These are phyloP conservation scores for Zea luxurians DNA, from an alignment of 176 grass and related monocot genomes.

Conservation along the genomic window DNA sequence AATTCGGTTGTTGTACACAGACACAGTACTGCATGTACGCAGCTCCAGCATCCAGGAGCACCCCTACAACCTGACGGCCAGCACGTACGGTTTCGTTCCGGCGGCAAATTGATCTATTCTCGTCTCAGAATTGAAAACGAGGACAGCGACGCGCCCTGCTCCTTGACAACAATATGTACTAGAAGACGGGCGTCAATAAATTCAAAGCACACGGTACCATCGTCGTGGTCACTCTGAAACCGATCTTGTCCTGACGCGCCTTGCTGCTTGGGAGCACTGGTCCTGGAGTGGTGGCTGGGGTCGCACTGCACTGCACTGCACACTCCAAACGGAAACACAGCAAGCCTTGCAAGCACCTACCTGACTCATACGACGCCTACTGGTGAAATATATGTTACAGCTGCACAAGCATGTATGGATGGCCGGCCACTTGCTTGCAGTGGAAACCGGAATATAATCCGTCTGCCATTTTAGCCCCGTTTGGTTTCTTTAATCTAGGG, in stretches of 20 bases:
- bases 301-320: not conserved
- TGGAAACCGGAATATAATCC: conserved; percentile 2
- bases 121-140: not conserved
- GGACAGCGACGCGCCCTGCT: not conserved
- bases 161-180: not conserved
- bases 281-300: not conserved
- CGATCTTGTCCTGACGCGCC: not conserved
- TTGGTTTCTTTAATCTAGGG: too few species aligned
- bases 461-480: not conserved
- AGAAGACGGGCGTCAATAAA: not conserved
- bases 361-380: not conserved
- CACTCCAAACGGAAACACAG: conserved; percentile 15
- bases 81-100: not conserved
- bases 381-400: not conserved
- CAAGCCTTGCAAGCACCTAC: not conserved
- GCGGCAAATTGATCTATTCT: not conserved
- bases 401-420: not conserved
- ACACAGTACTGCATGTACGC: too few species aligned
- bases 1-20: too few species aligned
- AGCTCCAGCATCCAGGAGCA: not conserved
- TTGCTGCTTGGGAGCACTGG: not conserved
- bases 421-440: not conserved
- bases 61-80: not conserved
- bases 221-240: not conserved
- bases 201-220: not conserved